Evolutionary conservation across 2,329 filamentous ascomycete genomes (phyloP).

Genomic region (Xylaria sp.): DNA sequence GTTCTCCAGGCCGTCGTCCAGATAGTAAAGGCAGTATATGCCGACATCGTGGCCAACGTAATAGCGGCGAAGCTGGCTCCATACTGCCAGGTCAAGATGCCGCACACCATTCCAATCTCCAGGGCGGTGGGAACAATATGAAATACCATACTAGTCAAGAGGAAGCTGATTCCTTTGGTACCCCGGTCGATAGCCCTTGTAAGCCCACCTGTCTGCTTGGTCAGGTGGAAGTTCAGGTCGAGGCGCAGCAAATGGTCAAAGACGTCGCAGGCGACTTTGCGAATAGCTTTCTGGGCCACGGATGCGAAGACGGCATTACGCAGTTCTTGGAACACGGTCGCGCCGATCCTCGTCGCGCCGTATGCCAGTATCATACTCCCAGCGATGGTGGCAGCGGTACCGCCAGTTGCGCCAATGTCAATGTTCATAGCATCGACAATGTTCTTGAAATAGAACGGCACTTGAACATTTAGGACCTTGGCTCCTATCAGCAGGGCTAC

Average conservation of each 20-base stretch:
- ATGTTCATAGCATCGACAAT: constrained; percentile 99
- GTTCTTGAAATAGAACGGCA: constrained; percentile 98
- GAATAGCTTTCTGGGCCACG: constrained; percentile 96
- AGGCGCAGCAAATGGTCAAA: constrained; percentile 89
- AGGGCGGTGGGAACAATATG: constrained; percentile 93
- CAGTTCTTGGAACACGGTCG: constrained; percentile 90
- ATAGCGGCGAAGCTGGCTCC: constrained; percentile 91
- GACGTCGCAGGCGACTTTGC: constrained; percentile 88
- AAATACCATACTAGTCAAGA: constrained; percentile 98
- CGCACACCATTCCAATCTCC: constrained; percentile 95
- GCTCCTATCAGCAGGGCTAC: constrained; percentile 85
- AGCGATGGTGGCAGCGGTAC: constrained; percentile 87
- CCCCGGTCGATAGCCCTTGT: constrained; percentile 95
- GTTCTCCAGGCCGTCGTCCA: constrained; percentile 97
- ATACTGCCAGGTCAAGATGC: constrained; percentile 96
- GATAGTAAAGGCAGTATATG: constrained; percentile 97
- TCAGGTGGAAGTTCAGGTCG: constrained; percentile 93
- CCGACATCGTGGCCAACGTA: constrained; percentile 89
- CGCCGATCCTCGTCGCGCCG: constrained; percentile 86
- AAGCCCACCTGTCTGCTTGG: constrained; percentile 92
- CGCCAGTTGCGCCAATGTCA: constrained; percentile 86
- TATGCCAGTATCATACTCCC: constrained; percentile 95
- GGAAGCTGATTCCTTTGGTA: constrained; percentile 97
- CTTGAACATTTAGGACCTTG: constrained; percentile 96
- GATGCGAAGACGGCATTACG: constrained; percentile 97